phyloP scores from a whole-genome alignment of 768 basidiomycete species.

The Boletus pseudo-olivaceus region DNA sequence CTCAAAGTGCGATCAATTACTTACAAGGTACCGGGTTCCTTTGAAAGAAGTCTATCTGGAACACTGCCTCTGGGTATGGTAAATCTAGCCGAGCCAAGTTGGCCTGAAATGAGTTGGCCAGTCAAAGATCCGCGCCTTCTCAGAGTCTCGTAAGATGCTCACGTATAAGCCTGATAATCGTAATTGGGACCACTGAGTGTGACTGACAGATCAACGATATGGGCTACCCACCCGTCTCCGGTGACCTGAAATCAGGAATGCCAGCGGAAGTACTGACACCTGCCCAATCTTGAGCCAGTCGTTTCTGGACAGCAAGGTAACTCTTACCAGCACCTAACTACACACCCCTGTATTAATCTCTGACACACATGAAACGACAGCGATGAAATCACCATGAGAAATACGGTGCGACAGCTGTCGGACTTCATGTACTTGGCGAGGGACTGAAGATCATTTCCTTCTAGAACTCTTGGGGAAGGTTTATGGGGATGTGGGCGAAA shows the following conservation, averaged over 20 bases:
- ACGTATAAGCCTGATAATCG: conserved; percentile 26
- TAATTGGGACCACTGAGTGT: neutral
- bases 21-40: conserved; percentile 75
- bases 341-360: neutral
- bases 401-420: conserved; percentile 60
- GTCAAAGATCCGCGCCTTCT: neutral
- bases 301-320: neutral
- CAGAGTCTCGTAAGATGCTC: conserved; percentile 4
- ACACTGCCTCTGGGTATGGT: conserved; percentile 94
- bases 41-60: conserved; percentile 86
- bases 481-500: conserved; percentile 2
- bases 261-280: conserved; percentile 79
- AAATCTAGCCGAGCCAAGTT: conserved; percentile 74
- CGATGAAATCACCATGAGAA: conserved; percentile 58
- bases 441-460: conserved; percentile 37
- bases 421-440: conserved; percentile 71
- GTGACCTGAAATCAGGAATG: conserved; percentile 88
- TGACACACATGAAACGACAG: neutral
- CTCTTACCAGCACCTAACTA: conserved; percentile 67
- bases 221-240: conserved; percentile 64
- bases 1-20: conserved; percentile 19
- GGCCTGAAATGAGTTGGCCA: conserved; percentile 41
- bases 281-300: conserved; percentile 21
- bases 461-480: conserved; percentile 21
- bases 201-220: neutral